These are phyloP conservation scores for Curvularia sp. DNA, from an alignment of 2,329 filamentous ascomycete genomes.

Conservation along the genomic window DNA sequence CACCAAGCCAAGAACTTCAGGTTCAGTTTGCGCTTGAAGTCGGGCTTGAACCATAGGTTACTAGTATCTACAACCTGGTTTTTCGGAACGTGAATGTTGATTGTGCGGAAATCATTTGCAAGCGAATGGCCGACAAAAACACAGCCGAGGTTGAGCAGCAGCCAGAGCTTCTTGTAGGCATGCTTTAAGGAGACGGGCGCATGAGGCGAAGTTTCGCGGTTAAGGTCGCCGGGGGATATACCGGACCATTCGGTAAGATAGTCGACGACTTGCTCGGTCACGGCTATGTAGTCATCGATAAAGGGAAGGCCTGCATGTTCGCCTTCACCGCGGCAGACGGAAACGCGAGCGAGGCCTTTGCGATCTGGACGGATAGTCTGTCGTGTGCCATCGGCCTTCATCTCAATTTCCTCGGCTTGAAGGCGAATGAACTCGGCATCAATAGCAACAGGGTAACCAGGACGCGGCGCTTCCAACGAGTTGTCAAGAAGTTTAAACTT, in stretches of 20 bases:
- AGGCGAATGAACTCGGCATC: conserved; percentile 97
- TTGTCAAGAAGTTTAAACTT: conserved; percentile 68
- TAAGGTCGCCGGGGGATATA: conserved; percentile 84
- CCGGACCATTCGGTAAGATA: conserved; percentile 95
- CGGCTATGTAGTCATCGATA: conserved; percentile 96
- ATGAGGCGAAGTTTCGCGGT: conserved; percentile 77
- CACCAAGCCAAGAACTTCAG: conserved; percentile 88
- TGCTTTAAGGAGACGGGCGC: conserved; percentile 87
- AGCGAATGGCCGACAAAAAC: conserved; percentile 93
- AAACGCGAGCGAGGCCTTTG: conserved; percentile 90
- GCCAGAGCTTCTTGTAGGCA: conserved; percentile 98
- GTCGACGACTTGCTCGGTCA: conserved; percentile 90
- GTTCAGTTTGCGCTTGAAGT: conserved; percentile 83
- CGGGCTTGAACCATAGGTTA: conserved; percentile 84
- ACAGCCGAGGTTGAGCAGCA: conserved; percentile 91
- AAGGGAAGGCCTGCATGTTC: conserved; percentile 83
- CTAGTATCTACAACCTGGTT: conserved; percentile 93
- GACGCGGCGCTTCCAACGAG: conserved; percentile 69
- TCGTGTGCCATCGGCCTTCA: conserved; percentile 91
- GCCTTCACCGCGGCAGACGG: conserved; percentile 82
- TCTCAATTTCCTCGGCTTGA: conserved; percentile 91
- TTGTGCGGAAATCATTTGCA: conserved; percentile 94
- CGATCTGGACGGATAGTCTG: conserved; percentile 92
- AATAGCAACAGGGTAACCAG: conserved; percentile 81
- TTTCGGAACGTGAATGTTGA: conserved; percentile 95